Evolutionary conservation across 768 basidiomycete genomes (phyloP).

Genomic region (Steccherinum ochraceum): DNA sequence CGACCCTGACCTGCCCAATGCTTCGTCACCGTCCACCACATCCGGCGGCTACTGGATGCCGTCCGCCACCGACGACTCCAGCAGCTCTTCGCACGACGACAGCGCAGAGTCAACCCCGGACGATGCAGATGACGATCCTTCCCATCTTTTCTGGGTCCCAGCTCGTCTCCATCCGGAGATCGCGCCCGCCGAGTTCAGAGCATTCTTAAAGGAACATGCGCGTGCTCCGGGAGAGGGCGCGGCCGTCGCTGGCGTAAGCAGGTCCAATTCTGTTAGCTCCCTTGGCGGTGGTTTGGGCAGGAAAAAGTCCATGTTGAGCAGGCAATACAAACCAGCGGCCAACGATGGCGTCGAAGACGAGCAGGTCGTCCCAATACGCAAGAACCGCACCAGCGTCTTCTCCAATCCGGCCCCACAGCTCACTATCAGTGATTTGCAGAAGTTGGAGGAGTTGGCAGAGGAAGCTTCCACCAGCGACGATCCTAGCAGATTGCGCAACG

Average conservation of each 20-base stretch:
- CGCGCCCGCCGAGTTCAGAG: conserved; percentile 92
- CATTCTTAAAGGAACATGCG: conserved; percentile 91
- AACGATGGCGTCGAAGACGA: conserved; percentile 72
- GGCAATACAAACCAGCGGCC: conserved; percentile 82
- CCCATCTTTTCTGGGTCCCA: conserved; percentile 97
- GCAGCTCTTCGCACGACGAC: conserved; percentile 29
- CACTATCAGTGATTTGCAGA: conserved; percentile 91
- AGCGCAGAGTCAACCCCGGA: conserved; percentile 17
- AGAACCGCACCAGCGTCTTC: conserved; percentile 64
- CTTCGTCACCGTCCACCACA: conserved; percentile 44
- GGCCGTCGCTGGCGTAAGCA: conserved; percentile 17
- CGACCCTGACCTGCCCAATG: conserved; percentile 87
- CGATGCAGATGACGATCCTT: conserved; percentile 63
- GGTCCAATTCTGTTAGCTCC: conserved; percentile 41
- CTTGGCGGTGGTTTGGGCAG: conserved; percentile 49
- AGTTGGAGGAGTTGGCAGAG: conserved; percentile 87
- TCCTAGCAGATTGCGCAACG: conserved; percentile 69
- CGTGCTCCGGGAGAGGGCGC: conserved; percentile 46
- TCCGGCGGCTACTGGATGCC: conserved; percentile 25
- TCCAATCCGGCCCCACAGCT: conserved; percentile 73
- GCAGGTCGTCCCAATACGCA: conserved; percentile 56
- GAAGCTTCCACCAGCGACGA: conserved; percentile 82
- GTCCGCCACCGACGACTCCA: conserved; percentile 32
- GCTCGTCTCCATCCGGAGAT: conserved; percentile 96
- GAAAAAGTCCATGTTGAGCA: conserved; percentile 89